Percentiles rank a stretch among this genome's conserved stretches.
Conservation (phyloP, 2,329 filamentous ascomycete genomes). For the Penicillium sp. region DNA sequence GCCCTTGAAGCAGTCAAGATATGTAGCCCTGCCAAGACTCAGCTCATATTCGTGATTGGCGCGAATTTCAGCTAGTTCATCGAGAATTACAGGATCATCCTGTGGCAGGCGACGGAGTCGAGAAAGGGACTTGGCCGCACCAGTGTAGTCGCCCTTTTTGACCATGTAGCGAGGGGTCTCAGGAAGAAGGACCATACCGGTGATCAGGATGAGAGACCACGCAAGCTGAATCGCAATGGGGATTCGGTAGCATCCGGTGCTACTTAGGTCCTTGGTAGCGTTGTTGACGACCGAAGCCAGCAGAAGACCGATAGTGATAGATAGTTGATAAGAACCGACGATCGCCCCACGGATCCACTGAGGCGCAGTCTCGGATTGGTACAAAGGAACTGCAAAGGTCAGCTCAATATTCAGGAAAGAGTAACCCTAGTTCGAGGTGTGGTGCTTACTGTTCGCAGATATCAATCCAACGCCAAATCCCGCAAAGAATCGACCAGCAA, state of each 20-base stretch:
- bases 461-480: constrained; percentile 70
- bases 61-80: background rate
- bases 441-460: constrained; percentile 68
- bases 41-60: background rate
- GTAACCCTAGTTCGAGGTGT: too few relatives aligned
- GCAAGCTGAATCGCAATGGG: constrained; percentile 76
- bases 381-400: constrained; percentile 48
- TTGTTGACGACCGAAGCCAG: constrained; percentile 73
- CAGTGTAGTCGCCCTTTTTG: constrained; percentile 67
- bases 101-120: constrained; percentile 35
- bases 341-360: constrained; percentile 73
- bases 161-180: constrained; percentile 83
- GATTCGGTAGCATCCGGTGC: constrained; percentile 71
- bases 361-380: constrained; percentile 77
- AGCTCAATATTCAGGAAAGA: background rate
- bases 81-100: background rate
- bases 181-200: constrained; percentile 71
- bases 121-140: constrained; percentile 62
- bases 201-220: constrained; percentile 73
- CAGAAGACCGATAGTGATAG: constrained; percentile 73
- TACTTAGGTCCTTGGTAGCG: constrained; percentile 59
- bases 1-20: constrained; percentile 37
- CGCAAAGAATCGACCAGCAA: constrained; percentile 52
- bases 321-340: constrained; percentile 77
- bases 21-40: constrained; percentile 37